These are phyloP conservation scores for Kwoniella newhampshirensis DNA, from an alignment of 768 basidiomycete genomes.

Conservation along the genomic window DNA sequence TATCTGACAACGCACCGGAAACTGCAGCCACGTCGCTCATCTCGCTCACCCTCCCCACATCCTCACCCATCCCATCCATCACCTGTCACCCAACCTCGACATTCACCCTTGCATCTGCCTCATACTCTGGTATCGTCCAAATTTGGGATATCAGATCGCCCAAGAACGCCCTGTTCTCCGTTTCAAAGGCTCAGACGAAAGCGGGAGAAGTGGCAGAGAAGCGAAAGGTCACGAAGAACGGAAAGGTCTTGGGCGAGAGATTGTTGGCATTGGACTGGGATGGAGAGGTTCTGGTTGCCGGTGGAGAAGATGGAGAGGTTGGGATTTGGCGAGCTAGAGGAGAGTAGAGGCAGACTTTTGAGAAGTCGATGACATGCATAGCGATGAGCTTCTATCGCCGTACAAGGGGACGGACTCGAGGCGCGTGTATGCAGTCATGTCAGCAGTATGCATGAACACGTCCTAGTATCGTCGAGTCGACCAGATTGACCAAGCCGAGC, in stretches of 20 bases:
- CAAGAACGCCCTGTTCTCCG: slow-evolving; percentile 54
- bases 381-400: too few species aligned
- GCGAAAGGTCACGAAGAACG: slow-evolving; percentile 44
- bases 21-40: slow-evolving; percentile 53
- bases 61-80: slow-evolving; percentile 54
- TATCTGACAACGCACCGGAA: too few species aligned
- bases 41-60: slow-evolving; percentile 52
- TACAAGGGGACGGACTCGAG: too few species aligned
- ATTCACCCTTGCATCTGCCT: slow-evolving; percentile 53
- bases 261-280: slow-evolving; percentile 56
- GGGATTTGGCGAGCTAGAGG: slow-evolving; percentile 52
- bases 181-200: slow-evolving; percentile 40
- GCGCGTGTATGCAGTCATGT: too few species aligned
- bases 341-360: too few species aligned
- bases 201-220: slow-evolving; percentile 2
- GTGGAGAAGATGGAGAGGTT: slow-evolving; percentile 56
- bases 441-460: too few species aligned
- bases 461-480: too few species aligned
- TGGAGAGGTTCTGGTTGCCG: slow-evolving; percentile 55
- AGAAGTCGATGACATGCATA: too few species aligned
- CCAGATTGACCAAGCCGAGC: too few species aligned
- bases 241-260: slow-evolving; percentile 53
- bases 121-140: slow-evolving; percentile 54
- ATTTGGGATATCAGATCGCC: slow-evolving; percentile 57
- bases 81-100: slow-evolving; percentile 54